A percentile compares a stretch with the other conserved stretches of the same genome.
Conservation (phyloP, 1,284 basidiomycete species). For the Malassezia arunalokei region DNA sequence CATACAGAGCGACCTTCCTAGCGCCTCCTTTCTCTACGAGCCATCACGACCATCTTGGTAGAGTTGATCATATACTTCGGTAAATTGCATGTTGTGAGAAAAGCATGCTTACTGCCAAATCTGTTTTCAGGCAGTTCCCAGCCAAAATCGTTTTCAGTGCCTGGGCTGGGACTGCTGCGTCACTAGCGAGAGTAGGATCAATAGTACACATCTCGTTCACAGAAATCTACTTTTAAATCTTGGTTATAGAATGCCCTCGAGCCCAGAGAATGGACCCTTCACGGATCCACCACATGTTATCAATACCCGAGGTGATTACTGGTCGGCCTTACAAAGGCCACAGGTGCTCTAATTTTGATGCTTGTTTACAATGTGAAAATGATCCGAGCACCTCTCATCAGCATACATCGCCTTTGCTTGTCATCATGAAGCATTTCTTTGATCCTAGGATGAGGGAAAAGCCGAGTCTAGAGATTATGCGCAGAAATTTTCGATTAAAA, state of each 20-base stretch:
- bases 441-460: background rate
- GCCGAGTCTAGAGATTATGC: background rate
- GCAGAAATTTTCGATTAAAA: background rate
- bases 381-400: constrained; percentile 14
- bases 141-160: background rate
- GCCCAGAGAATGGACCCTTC: constrained; percentile 1
- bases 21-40: too few species aligned
- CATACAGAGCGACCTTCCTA: too few species aligned
- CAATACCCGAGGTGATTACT: constrained; percentile 8
- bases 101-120: background rate
- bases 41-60: too few species aligned
- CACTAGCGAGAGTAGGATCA: constrained; percentile 1
- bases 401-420: constrained; percentile 14
- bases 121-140: background rate
- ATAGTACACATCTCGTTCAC: constrained; percentile 18
- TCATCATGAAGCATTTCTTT: constrained; percentile 19
- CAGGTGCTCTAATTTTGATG: constrained; percentile 18
- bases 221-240: constrained; percentile 8
- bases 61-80: too few species aligned
- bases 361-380: constrained; percentile 20
- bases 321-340: constrained; percentile 23
- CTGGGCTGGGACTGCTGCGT: constrained; percentile 22
- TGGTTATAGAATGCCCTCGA: constrained; percentile 3
- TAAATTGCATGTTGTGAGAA: background rate
- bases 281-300: constrained; percentile 17